Percentiles rank a stretch among this genome's conserved stretches.
Conservation (phyloP, 192 early-diverging fungal species). For the Coemansia sp. region DNA sequence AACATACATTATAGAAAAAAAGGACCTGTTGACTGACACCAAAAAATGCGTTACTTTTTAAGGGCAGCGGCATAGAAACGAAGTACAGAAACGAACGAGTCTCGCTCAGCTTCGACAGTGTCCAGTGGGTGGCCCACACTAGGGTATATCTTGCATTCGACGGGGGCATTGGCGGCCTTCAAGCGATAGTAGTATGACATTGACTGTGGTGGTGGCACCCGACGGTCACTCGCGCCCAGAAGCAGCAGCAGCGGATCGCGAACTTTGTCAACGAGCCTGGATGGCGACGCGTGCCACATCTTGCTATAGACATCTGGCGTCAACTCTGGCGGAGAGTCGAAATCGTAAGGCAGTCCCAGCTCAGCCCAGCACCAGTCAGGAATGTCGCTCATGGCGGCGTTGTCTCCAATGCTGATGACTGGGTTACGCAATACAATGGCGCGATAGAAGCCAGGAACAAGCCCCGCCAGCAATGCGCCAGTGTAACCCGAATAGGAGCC, state of each 20-base stretch:
- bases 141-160: conserved; percentile 62
- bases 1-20: neutral
- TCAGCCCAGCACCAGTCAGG: conserved; percentile 78
- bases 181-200: conserved; percentile 49
- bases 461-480: conserved; percentile 61
- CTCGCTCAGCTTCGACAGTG: conserved; percentile 64
- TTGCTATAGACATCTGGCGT: conserved; percentile 61
- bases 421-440: conserved; percentile 75
- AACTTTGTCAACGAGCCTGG: conserved; percentile 60
- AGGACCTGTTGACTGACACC: neutral
- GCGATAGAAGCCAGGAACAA: conserved; percentile 65
- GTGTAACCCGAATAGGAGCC: conserved; percentile 79
- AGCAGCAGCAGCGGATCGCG: conserved; percentile 68
- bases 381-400: conserved; percentile 67
- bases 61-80: conserved; percentile 49
- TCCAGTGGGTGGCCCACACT: conserved; percentile 65
- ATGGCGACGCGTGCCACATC: conserved; percentile 66
- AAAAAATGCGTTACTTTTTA: neutral
- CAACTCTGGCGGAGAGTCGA: conserved; percentile 61
- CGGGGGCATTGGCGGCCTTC: conserved; percentile 44
- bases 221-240: conserved; percentile 69
- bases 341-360: conserved; percentile 62
- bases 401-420: conserved; percentile 67
- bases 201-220: conserved; percentile 74
- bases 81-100: conserved; percentile 44